Evolutionary conservation across 257 asterid genomes (phyloP), one percentile per base, ranked within the genome.

Genomic region (Echites panduratus): DNA sequence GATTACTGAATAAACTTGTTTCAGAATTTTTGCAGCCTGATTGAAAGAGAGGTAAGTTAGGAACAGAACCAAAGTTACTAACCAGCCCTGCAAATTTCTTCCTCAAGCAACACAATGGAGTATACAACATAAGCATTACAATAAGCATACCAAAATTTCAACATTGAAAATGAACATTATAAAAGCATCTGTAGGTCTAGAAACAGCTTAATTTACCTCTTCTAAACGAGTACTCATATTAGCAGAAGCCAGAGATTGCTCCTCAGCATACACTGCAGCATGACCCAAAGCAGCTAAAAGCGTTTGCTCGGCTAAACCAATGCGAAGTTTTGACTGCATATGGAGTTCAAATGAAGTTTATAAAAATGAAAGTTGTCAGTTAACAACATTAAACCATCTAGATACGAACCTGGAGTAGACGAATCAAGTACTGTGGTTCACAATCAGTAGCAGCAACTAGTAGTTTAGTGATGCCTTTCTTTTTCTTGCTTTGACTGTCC

Each of bases 361-460:
- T 72, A 66, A 57, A 52, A 71, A 71, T 45, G 68, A 77, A 40
- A 75, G 66, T 64, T 75, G 69, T 56, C 64, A 73, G 63, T 26
- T 76, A 32, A 58, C 45, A 61, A 76, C 22, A 73, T 61, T 17
- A 73, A 66, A 62, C 9, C 67, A 64, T 24, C 41, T 40, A 61
- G 62, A 57, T 71, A 41, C 71, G 73, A 67, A 95, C 98, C 96
- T 95, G 97, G 82, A 95, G 98, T 74, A 92, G 85, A 77, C 99
- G 96, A 79, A 92, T 90, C 89, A 95, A 80, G 85, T 87, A 95
- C 68, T 84, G 96, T 80, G 98, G 98, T 85, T 95, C 99, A 80
- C 97, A 89, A 83, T 92, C 98, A 77, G 91, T 90, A 52, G 99
- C 97, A 52, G 98, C 99, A 75, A 92, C 97, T 54, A 95, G 86